Base-by-base conservation (phyloP, 345 rosid genomes). In the Chamaenerion angustifolium region DNA sequence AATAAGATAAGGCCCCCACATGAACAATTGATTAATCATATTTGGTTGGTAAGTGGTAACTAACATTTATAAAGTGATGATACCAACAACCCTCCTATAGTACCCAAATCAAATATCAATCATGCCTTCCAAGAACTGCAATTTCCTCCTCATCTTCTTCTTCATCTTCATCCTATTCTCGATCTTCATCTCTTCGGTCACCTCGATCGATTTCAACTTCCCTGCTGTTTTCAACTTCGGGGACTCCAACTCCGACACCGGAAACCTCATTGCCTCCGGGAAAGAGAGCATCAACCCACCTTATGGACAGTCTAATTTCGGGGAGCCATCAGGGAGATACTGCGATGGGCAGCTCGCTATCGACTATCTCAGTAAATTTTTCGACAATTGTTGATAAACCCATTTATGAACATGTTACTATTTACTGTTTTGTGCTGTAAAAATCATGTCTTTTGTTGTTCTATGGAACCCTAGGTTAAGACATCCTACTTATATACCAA, bases 221-320 rank as follows among this genome's bases (percentile, higher is more conserved):
- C 95, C 92, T 1, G 61, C 82, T 51, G 66, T 81, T 57, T 81
- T 83, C 73, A 86, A 90, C 83, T 83, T 90, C 51, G 98, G 94
- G 7, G 95, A 90, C 45, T 92, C 98, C 0, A 92, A 92, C 64
- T 87, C 96, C 2, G 98, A 92, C 48, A 77, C 98, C 0, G 96
- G 96, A 16, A 75, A 74, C 46, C 87, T 83, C n/a, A 68, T 84
- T 17, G 69, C 87, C 4, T 68, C 88, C 1, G 96, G 88, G 16
- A 68, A 82, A 31, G 88, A 81, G 55, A 70, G 19, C 68, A 61
- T 92, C 25, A 52, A 49, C 11, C 80, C 75, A 17, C 96, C 98
- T 0, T 56, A 87, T 61, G 96, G 98, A 8, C 62, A 77, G 19
- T 61, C 46, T 64, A 71, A 82, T 68, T 92, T 92, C 69, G 51